phyloP scores from a whole-genome alignment of 768 basidiomycete species.

The Tephrocybe sp. region DNA sequence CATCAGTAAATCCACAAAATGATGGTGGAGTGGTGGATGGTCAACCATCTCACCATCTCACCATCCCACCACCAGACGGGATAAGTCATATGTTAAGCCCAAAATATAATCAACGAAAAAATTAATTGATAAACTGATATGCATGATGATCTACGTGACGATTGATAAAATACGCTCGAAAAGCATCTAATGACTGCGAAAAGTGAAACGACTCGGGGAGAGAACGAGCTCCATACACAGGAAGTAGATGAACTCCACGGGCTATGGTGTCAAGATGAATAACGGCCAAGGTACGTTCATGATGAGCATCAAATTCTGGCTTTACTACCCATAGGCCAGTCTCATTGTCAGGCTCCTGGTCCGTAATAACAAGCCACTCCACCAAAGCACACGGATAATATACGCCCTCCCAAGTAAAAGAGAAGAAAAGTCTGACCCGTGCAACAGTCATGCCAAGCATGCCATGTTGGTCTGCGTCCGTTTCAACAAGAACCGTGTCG shows the following conservation, averaged over 20 bases:
- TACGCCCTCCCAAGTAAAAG: slow-evolving; percentile 17
- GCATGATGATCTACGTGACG: slow-evolving; percentile 31
- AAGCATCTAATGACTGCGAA: slow-evolving; percentile 26
- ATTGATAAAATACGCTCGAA: slow-evolving; percentile 29
- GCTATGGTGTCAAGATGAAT: slow-evolving; percentile 22
- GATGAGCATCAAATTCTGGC: slow-evolving; percentile 12
- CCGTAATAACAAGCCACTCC: slow-evolving; percentile 21
- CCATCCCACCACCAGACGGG: no score
- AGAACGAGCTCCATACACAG: slow-evolving; percentile 21
- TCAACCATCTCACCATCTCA: no score
- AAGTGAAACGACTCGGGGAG: slow-evolving; percentile 13
- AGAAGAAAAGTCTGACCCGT: slow-evolving; percentile 28
- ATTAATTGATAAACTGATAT: slow-evolving; percentile 10
- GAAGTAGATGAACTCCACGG: slow-evolving; percentile 26
- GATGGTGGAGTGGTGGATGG: no score
- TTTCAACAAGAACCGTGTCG: slow-evolving; percentile 28
- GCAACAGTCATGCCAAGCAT: slow-evolving; percentile 27
- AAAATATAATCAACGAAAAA: no score
- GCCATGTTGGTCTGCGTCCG: slow-evolving; percentile 17
- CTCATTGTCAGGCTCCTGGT: slow-evolving; percentile 17
- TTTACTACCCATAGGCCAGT: slow-evolving; percentile 33
- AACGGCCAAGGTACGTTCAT: slow-evolving; percentile 15
- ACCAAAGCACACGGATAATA: slow-evolving; percentile 25
- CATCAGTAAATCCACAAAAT: no score
- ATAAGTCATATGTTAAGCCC: no score